These are phyloP conservation scores for Scleromitrula shiraiana DNA, from an alignment of 2,329 filamentous ascomycete species.

Conservation along the genomic window DNA sequence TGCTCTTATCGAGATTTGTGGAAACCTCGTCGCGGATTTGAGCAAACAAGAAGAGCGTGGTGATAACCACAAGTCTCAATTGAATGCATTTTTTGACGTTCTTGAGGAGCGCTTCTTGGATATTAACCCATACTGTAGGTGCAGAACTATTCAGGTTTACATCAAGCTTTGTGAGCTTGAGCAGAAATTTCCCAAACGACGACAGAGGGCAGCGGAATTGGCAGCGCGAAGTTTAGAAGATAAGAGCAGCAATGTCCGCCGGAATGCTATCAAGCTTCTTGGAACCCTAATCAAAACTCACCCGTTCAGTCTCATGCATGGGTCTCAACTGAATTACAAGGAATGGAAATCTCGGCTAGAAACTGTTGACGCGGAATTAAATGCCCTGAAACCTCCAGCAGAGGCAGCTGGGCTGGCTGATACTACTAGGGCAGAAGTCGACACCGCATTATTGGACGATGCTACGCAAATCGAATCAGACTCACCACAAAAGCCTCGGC, in stretches of 20 bases:
- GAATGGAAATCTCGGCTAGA: conserved; percentile 82
- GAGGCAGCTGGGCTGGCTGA: conserved; percentile 64
- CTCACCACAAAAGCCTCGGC: conserved; percentile 49
- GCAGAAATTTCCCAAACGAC: conserved; percentile 87
- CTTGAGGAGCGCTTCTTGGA: conserved; percentile 94
- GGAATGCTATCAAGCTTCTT: conserved; percentile 90
- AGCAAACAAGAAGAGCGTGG: conserved; percentile 85
- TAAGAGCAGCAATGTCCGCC: conserved; percentile 93
- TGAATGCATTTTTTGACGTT: conserved; percentile 95
- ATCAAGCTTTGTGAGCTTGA: conserved; percentile 88
- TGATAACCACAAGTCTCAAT: conserved; percentile 89
- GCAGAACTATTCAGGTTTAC: conserved; percentile 86
- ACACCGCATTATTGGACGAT: conserved; percentile 75
- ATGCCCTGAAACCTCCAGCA: conserved; percentile 70
- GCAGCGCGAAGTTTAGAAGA: conserved; percentile 87
- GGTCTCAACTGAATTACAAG: conserved; percentile 72
- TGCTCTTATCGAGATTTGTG: conserved; percentile 92
- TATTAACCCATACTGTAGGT: conserved; percentile 92
- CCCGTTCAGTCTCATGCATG: conserved; percentile 87
- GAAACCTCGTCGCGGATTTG: conserved; percentile 85
- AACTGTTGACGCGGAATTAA: conserved; percentile 73
- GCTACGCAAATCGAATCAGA: conserved; percentile 67
- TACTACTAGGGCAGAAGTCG: conserved; percentile 55
- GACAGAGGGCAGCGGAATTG: conserved; percentile 80
- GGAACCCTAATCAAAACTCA: conserved; percentile 86